Percentiles rank a stretch among this genome's conserved stretches.
phyloP scores from a whole-genome alignment of 768 basidiomycete genomes.

The Leucogyrophana mollusca region DNA sequence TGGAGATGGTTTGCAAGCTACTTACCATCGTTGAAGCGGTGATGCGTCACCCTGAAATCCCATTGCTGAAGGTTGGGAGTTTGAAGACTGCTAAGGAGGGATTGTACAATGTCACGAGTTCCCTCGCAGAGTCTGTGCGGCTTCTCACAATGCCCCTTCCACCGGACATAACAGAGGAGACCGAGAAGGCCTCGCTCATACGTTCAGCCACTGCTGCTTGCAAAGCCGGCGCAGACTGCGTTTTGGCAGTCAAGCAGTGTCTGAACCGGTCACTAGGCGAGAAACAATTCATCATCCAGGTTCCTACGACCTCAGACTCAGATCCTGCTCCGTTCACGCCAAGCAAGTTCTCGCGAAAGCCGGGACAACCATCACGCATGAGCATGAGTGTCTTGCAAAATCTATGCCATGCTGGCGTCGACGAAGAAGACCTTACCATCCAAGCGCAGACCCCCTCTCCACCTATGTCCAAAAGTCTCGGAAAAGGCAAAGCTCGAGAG shows the following conservation, averaged over 20 bases:
- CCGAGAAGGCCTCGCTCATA: slow-evolving; percentile 75
- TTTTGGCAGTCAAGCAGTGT: slow-evolving; percentile 81
- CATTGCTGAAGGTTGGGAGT: slow-evolving; percentile 57
- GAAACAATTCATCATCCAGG: slow-evolving; percentile 62
- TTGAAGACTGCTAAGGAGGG: slow-evolving; percentile 74
- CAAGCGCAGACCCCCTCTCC: slow-evolving; percentile 41
- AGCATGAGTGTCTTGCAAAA: slow-evolving; percentile 38
- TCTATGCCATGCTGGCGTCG: slow-evolving; percentile 35
- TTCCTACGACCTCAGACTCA: slow-evolving; percentile 51
- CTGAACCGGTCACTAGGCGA: slow-evolving; percentile 63
- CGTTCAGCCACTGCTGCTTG: slow-evolving; percentile 86
- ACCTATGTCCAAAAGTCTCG: slow-evolving; percentile 12
- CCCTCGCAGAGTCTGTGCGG: slow-evolving; percentile 87
- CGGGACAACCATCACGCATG: slow-evolving; percentile 23
- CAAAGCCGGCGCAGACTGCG: slow-evolving; percentile 86
- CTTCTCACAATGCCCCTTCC: slow-evolving; percentile 58
- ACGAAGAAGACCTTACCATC: slow-evolving; percentile 65
- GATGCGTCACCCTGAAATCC: slow-evolving; percentile 70
- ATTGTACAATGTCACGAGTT: slow-evolving; percentile 80
- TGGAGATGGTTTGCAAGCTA: slow-evolving; percentile 90
- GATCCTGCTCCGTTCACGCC: slow-evolving; percentile 44
- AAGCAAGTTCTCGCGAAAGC: slow-evolving; percentile 44
- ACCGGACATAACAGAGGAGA: slow-evolving; percentile 64
- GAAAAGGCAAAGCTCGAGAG: slow-evolving; percentile 28
- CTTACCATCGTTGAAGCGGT: slow-evolving; percentile 91